These are phyloP conservation scores for Mikania micrantha DNA, from an alignment of 129 eudicot genomes.

Conservation along the genomic window DNA sequence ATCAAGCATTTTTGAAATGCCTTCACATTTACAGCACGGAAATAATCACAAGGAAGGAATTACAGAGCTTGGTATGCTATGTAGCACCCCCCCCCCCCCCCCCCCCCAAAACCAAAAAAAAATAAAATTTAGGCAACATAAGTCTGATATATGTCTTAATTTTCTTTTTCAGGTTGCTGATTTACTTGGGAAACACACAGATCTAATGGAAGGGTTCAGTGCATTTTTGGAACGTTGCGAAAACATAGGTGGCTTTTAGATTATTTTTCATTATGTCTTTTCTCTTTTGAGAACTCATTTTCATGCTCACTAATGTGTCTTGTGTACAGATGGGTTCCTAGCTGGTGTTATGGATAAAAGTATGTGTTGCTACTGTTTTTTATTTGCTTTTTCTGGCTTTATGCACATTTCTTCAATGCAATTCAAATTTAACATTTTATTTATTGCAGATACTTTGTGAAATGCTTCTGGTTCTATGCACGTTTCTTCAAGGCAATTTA, in stretches of 20 bases:
- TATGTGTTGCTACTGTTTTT: constrained; percentile 27
- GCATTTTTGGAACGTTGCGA: constrained; percentile 88
- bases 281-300: neutral
- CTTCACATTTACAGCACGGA: constrained; percentile 97
- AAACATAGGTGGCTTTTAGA: constrained; percentile 51
- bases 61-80: constrained; percentile 76
- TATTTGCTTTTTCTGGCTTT: neutral
- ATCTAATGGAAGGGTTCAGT: constrained; percentile 95
- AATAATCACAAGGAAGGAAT: constrained; percentile 81
- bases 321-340: constrained; percentile 85
- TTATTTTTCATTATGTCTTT: neutral
- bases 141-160: neutral
- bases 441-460: constrained; percentile 72
- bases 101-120: too few relatives aligned
- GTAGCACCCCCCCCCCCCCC: too few relatives aligned
- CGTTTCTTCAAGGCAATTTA: too few relatives aligned
- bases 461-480: constrained; percentile 52
- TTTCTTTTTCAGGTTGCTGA: constrained; percentile 67
- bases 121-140: neutral
- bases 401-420: neutral
- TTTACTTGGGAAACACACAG: constrained; percentile 87
- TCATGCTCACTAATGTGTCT: constrained; percentile 1
- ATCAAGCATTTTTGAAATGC: constrained; percentile 97
- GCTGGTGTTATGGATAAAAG: constrained; percentile 98
- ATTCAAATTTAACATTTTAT: neutral